Base-by-base conservation (phyloP, 441 rosid genomes). In the Sinapis alba region DNA sequence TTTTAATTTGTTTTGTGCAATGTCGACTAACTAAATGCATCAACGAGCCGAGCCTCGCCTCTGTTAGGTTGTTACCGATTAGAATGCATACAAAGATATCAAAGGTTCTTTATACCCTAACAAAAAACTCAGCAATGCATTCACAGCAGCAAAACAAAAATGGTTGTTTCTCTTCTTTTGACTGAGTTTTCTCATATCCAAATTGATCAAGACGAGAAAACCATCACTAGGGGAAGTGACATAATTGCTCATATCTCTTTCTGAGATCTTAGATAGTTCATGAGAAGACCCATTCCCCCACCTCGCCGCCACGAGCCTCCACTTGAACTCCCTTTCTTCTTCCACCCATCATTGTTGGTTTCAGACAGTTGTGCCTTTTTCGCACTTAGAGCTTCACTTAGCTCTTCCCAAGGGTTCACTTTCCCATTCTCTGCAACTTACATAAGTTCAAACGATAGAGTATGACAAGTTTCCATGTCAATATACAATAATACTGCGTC, bases 261-360 rank as follows among this genome's bases (percentile, higher is more conserved):
- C 78, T 90, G 95, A 21, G 91, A 80, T 73, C 96, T 86, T 74
- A 95, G 81, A 61, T 85, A 75, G 23, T 93, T 89, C 89, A 93
- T 76, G 5, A 90, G 87, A 13, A 95, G 99, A 73, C 97, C 98
- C 66, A 95, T 71, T 1, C 97, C 96, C 50, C 98, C 84, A 67
- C 96, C 80, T 77, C 97, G 2, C 54, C 54, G 82, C 93, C 93
- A 84, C 5, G 89, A 66, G 18, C 83, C 81, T 70, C 81, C 77
- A 75, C 87, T 80, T 36, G 93, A 79, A 79, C 80, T 81, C 79
- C 79, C 87, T 58, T 84, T 65, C 58, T 43, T 73, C 36, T 75
- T 84, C 88, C 90, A 86, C 13, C 83, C 84, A 72, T 87, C 84
- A 72, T 87, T 93, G 68, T 81, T 86, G 60, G 77, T 85, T 66